These are phyloP conservation scores for Dendrocalamus sinicus DNA, from an alignment of 176 grass and related monocot species.

Conservation along the genomic window DNA sequence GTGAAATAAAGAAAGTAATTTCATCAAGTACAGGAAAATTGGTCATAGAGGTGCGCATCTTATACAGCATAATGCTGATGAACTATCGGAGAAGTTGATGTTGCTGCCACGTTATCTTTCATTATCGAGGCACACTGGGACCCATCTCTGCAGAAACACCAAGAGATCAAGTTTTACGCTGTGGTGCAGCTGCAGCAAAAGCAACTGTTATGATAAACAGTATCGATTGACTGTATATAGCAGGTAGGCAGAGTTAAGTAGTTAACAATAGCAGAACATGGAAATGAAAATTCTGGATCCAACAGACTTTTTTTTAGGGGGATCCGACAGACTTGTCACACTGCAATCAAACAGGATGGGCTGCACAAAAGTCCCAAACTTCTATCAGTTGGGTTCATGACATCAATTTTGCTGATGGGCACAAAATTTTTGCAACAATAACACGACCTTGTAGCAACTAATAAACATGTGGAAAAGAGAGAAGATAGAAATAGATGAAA, in stretches of 20 bases:
- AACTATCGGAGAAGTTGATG: background rate
- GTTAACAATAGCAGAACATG: background rate
- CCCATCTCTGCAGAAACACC: background rate
- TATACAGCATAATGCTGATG: background rate
- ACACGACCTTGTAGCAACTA: background rate
- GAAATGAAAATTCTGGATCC: background rate
- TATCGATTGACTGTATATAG: background rate
- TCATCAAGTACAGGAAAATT: background rate
- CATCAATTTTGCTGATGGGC: background rate
- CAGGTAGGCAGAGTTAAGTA: background rate
- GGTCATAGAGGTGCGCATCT: background rate
- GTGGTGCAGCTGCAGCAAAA: background rate
- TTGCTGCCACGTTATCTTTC: background rate
- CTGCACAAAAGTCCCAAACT: background rate
- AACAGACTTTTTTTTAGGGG: background rate
- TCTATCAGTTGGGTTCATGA: background rate
- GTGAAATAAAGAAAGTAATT: background rate
- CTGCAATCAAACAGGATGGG: background rate
- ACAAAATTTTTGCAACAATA: background rate
- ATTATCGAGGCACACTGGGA: background rate
- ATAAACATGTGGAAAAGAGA: background rate
- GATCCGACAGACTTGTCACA: background rate
- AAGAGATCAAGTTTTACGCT: background rate
- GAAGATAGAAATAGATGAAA: background rate
- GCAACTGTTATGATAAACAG: background rate